Percentiles rank a stretch among this genome's conserved stretches.
These are phyloP conservation scores for Aspergillus eucalypticola DNA, from an alignment of 2,329 filamentous ascomycete genomes.

Conservation along the genomic window DNA sequence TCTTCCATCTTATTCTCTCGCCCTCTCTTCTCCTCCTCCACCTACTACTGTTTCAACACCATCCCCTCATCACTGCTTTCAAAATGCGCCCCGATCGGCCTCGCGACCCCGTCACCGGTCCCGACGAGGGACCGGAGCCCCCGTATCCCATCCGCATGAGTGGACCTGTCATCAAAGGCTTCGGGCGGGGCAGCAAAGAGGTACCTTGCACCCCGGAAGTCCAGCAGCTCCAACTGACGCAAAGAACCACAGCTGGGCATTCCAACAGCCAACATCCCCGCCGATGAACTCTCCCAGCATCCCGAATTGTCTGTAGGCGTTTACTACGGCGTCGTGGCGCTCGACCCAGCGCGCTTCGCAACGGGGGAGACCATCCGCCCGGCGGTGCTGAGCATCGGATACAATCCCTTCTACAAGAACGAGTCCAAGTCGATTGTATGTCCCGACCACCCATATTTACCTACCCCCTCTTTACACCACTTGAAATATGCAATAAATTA, in stretches of 20 bases:
- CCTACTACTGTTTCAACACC: not conserved
- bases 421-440: slow-evolving; percentile 70
- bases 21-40: not conserved
- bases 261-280: slow-evolving; percentile 85
- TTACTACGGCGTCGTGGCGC: slow-evolving; percentile 88
- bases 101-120: slow-evolving; percentile 72
- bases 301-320: slow-evolving; percentile 71
- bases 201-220: slow-evolving; percentile 43
- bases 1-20: not conserved
- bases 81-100: slow-evolving; percentile 52
- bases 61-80: not conserved
- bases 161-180: slow-evolving; percentile 86
- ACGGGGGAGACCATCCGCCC: slow-evolving; percentile 60
- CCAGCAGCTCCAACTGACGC: too few relatives aligned
- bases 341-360: slow-evolving; percentile 52
- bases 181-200: slow-evolving; percentile 91
- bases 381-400: slow-evolving; percentile 93
- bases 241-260: slow-evolving; percentile 73
- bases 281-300: slow-evolving; percentile 64
- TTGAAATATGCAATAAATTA: too few relatives aligned
- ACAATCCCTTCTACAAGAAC: slow-evolving; percentile 98
- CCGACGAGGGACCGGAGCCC: slow-evolving; percentile 68
- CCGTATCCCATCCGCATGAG: slow-evolving; percentile 84
- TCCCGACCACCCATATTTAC: too few relatives aligned
- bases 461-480: not conserved